phyloP scores from a whole-genome alignment of 163 green algal genomes.

The Scenedesmus sp. region DNA sequence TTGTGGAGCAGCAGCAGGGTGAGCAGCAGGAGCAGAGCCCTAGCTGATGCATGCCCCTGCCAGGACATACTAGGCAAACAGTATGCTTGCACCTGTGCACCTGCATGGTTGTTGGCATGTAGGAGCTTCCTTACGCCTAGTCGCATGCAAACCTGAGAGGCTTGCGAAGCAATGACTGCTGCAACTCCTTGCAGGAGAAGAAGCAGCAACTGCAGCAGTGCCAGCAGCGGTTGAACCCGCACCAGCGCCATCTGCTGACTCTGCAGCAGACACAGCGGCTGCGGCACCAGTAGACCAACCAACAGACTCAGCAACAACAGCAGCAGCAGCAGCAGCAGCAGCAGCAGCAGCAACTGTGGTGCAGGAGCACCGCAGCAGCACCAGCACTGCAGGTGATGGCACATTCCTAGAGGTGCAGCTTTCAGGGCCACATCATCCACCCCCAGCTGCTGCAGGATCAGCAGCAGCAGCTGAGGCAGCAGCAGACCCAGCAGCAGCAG shows the following conservation, averaged over 20 bases:
- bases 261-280: background rate
- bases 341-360: background rate
- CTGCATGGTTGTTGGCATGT: background rate
- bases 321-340: background rate
- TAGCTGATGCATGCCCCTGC: background rate
- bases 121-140: background rate
- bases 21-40: background rate
- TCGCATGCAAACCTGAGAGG: background rate
- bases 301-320: background rate
- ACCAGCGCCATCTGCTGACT: background rate
- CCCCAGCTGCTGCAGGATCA: background rate
- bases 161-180: background rate
- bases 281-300: background rate
- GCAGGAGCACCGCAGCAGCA: background rate
- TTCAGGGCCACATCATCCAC: background rate
- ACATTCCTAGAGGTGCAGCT: background rate
- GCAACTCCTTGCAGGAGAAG: background rate
- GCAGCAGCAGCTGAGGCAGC: background rate
- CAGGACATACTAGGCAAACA: background rate
- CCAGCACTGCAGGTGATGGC: background rate
- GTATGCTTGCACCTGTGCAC: background rate
- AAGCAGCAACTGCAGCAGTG: background rate
- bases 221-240: background rate
- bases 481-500: background rate
- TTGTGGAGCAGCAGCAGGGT: slow-evolving; percentile 1